Conservation (phyloP, 768 basidiomycete genomes). For the Leccinellum rugosiceps region DNA sequence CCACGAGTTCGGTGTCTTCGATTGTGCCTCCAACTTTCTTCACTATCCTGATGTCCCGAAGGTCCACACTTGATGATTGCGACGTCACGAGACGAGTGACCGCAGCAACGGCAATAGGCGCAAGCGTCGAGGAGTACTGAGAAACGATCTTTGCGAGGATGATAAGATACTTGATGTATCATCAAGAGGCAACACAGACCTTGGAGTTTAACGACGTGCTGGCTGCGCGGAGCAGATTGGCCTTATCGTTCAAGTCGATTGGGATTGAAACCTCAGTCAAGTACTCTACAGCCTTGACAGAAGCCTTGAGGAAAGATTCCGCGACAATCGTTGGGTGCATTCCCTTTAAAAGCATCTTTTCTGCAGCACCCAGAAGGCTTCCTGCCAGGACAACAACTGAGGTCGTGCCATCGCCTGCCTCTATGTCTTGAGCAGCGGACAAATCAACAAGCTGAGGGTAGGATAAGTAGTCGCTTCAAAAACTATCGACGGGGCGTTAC, state of each 20-base stretch:
- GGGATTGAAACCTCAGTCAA: slow-evolving; percentile 90
- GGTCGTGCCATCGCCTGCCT: slow-evolving; percentile 98
- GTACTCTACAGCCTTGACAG: slow-evolving; percentile 90
- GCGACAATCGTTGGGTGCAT: slow-evolving; percentile 98
- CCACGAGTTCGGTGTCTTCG: slow-evolving; percentile 95
- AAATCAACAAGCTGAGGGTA: slow-evolving; percentile 84
- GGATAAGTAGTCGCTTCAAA: background rate
- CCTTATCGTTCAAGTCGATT: slow-evolving; percentile 85
- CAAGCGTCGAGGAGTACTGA: slow-evolving; percentile 95
- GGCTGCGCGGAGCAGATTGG: slow-evolving; percentile 84
- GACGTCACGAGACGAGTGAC: slow-evolving; percentile 89
- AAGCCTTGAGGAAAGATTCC: slow-evolving; percentile 91
- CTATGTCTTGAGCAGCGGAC: slow-evolving; percentile 96
- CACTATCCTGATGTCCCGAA: slow-evolving; percentile 92
- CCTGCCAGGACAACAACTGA: slow-evolving; percentile 97
- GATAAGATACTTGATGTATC: slow-evolving; percentile 6
- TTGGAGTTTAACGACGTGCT: slow-evolving; percentile 97
- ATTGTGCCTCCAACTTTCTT: slow-evolving; percentile 99
- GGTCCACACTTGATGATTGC: slow-evolving; percentile 91
- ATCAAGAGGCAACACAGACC: slow-evolving; percentile 38
- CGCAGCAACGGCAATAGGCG: slow-evolving; percentile 98
- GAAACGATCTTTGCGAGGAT: slow-evolving; percentile 77
- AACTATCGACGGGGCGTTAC: slow-evolving; percentile 34
- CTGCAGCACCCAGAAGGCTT: slow-evolving; percentile 87
- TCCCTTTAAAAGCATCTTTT: slow-evolving; percentile 94